Evolutionary conservation across 1,284 basidiomycete species (phyloP), one percentile per base, ranked within the genome.

Genomic region (Coniophora puteana): DNA sequence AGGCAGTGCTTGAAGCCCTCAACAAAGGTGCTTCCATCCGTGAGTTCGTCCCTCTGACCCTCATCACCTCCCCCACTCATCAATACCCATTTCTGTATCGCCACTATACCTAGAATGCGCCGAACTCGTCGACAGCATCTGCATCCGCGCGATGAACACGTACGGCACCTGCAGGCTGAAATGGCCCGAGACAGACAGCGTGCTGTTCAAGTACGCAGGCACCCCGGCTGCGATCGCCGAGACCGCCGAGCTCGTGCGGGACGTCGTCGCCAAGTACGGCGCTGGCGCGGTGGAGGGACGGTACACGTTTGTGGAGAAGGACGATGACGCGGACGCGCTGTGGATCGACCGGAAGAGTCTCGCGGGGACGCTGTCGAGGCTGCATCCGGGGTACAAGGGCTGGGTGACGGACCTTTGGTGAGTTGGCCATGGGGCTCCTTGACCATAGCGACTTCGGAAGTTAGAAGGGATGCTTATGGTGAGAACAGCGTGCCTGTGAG

Each of bases 141-240:
- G 83, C 59, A 86, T 90, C 74, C 65, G 68, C 21, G 79, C 78
- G 54, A 80, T 83, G 45, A 90, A 91, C 62, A 55, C 69, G 27
- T 78, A 72, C 46, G 81, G 85, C 32, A 60, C 73, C 45, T 76
- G 78, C 8, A 53, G 54, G 8, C 76, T 71, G 18, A 73, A 72
- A 46, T 91, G 81, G 67, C 78, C 78, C 1, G 82, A 82, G 48
- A 71, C 72, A 38, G 88, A 91, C 54, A 78, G 78, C 22, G 70
- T 94, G 11, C 93, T 92, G 70, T 84, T 94, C 74, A 94, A 94
- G 62, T 83, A 94, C 56, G 89, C 92, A 59, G 89, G 88, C 4
- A 76, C 81, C 2, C 60, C 70, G 4, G 67, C 67, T 4, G 71
- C 83, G 4, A 74, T 90, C 45, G 56, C 70, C 8, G 83, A 89